Conservation (phyloP, 78 protist species). For the Dictyostelium brefeldianum region DNA sequence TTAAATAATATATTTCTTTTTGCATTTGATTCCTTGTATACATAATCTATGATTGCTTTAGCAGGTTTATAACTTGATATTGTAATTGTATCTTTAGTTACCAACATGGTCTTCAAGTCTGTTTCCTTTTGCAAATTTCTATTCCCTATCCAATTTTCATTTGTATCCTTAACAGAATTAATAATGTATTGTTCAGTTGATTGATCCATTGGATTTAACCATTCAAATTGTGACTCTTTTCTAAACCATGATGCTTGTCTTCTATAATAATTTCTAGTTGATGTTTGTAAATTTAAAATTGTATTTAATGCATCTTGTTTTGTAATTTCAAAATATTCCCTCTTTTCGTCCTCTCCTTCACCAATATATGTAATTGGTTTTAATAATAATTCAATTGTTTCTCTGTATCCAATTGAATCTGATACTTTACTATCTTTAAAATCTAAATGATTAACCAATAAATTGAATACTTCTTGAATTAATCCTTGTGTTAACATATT, state of each 20-base stretch:
- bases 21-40: neutral
- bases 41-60: neutral
- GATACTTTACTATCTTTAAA: slow-evolving; percentile 1
- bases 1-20: neutral
- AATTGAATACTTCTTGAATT: slow-evolving; percentile 25
- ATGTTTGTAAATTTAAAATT: slow-evolving; percentile 27
- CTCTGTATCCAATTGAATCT: slow-evolving; percentile 48
- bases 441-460: neutral
- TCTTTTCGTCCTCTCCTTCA: neutral
- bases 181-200: too few relatives aligned
- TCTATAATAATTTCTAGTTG: slow-evolving; percentile 36
- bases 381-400: slow-evolving; percentile 12
- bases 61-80: neutral
- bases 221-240: neutral
- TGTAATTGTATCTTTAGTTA: neutral
- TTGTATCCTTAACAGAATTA: neutral
- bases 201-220: neutral
- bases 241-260: slow-evolving; percentile 52
- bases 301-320: neutral
- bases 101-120: neutral
- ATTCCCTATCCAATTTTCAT: neutral
- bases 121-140: neutral
- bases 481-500: slow-evolving; percentile 40
- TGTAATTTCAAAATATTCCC: neutral
- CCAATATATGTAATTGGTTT: neutral